Evolutionary conservation across 805 yeast species (phyloP).

Genomic region (Starmerella kuoi): DNA sequence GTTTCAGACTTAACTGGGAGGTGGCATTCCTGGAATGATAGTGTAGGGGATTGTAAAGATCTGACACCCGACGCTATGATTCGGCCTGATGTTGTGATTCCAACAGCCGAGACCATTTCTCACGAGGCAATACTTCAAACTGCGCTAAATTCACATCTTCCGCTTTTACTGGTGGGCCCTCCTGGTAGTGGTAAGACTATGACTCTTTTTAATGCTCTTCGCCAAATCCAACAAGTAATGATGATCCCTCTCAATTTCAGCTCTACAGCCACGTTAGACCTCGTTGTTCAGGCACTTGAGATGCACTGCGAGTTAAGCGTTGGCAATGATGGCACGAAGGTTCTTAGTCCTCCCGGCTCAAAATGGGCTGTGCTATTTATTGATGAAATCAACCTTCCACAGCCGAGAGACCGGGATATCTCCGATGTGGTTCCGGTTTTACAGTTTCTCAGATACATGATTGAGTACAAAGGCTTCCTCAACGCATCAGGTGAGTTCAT

Average conservation of each 20-base stretch:
- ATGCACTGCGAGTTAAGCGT: slow-evolving; percentile 55
- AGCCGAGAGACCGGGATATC: slow-evolving; percentile 35
- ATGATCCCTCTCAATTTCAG: slow-evolving; percentile 69
- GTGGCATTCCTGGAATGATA: slow-evolving; percentile 35
- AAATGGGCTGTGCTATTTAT: slow-evolving; percentile 74
- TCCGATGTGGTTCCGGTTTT: slow-evolving; percentile 66
- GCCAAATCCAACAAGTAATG: slow-evolving; percentile 43
- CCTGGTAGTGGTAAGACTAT: slow-evolving; percentile 97
- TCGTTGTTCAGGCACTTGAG: slow-evolving; percentile 52
- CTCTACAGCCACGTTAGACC: slow-evolving; percentile 55
- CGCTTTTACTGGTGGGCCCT: slow-evolving; percentile 79
- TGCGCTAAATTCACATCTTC: slow-evolving; percentile 42
- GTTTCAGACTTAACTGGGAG: slow-evolving; percentile 36
- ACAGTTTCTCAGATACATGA: slow-evolving; percentile 58
- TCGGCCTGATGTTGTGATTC: slow-evolving; percentile 53
- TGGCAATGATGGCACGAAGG: slow-evolving; percentile 38
- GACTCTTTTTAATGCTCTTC: slow-evolving; percentile 62
- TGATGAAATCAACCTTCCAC: slow-evolving; percentile 82
- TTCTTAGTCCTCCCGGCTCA: slow-evolving; percentile 50
- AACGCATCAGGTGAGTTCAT: slow-evolving; percentile 49
- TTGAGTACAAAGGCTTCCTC: slow-evolving; percentile 74
- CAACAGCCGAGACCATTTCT: slow-evolving; percentile 64
- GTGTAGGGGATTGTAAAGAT: slow-evolving; percentile 20
- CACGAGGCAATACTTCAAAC: slow-evolving; percentile 52
- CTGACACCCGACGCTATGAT: slow-evolving; percentile 49